Percentiles rank a stretch among this genome's conserved stretches.
Evolutionary conservation across 2,329 filamentous ascomycete species (phyloP).

Genomic region (Alternaria gansuensis): DNA sequence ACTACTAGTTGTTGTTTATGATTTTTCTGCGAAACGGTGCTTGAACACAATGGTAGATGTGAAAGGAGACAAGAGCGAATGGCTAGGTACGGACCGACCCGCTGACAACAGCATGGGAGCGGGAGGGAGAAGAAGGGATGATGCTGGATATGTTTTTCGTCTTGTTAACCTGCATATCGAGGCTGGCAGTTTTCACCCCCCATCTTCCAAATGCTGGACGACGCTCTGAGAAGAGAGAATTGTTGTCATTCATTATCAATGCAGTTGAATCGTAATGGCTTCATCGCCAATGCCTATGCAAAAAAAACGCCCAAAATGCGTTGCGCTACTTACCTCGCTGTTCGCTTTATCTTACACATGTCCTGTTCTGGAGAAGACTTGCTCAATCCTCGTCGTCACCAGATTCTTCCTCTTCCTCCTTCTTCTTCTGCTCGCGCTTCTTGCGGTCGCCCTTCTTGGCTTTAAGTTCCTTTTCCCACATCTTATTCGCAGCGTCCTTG

Average conservation of each 20-base stretch:
- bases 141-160: conserved; percentile 14
- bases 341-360: conserved; percentile 18
- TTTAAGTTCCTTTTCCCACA: conserved; percentile 72
- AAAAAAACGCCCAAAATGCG: conserved; percentile 27
- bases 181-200: background rate
- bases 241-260: conserved; percentile 11
- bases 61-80: background rate
- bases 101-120: conserved; percentile 4
- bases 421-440: conserved; percentile 49
- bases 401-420: conserved; percentile 59
- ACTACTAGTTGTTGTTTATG: background rate
- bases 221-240: conserved; percentile 7
- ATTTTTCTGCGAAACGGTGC: background rate
- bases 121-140: conserved; percentile 15
- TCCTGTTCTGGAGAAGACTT: conserved; percentile 13
- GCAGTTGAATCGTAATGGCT: conserved; percentile 10
- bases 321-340: conserved; percentile 10
- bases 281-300: conserved; percentile 7
- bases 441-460: conserved; percentile 49
- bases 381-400: conserved; percentile 46
- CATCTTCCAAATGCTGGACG: background rate
- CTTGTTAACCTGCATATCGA: background rate
- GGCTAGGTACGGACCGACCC: conserved; percentile 19
- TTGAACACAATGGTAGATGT: background rate
- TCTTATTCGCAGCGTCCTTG: conserved; percentile 72